phyloP scores from a whole-genome alignment of 2,329 filamentous ascomycete species.

The Sporothrix globosa region DNA sequence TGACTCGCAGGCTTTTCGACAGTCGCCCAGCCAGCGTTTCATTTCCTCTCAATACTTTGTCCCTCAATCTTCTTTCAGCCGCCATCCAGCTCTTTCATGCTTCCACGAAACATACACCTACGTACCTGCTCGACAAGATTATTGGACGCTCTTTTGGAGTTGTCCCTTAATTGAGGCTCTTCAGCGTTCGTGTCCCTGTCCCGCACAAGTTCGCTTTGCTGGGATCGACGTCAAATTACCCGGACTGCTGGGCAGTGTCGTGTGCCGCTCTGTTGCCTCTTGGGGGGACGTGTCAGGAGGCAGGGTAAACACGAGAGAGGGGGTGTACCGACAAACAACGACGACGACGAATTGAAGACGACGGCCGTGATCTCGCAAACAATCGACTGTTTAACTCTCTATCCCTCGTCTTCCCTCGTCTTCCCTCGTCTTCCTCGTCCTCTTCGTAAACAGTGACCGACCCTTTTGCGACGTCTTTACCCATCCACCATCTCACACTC shows the following conservation, averaged over 20 bases:
- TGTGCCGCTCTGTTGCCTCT: slow-evolving; percentile 8
- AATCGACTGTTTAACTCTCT: neutral
- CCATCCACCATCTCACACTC: neutral
- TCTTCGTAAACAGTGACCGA: neutral
- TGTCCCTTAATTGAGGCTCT: slow-evolving; percentile 17
- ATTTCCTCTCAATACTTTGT: neutral
- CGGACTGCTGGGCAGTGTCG: slow-evolving; percentile 30
- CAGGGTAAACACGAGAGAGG: slow-evolving; percentile 46
- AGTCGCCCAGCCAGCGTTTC: neutral
- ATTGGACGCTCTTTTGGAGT: slow-evolving; percentile 14
- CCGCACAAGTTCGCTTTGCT: slow-evolving; percentile 18
- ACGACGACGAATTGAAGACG: neutral
- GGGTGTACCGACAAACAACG: slow-evolving; percentile 19
- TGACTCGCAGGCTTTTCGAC: neutral
- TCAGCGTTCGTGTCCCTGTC: neutral
- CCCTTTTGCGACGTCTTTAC: neutral
- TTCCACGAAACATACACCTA: neutral
- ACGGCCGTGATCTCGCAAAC: slow-evolving; percentile 5
- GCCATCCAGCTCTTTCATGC: neutral
- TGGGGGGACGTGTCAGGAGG: slow-evolving; percentile 35
- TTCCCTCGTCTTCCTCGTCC: neutral
- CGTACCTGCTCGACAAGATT: neutral
- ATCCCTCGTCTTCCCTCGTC: neutral
- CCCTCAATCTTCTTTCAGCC: slow-evolving; percentile 7
- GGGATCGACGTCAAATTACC: slow-evolving; percentile 30